Percentiles rank a stretch among this genome's conserved stretches.
phyloP scores from a whole-genome alignment of 306 rosid genomes.

The Purshia tridentata region DNA sequence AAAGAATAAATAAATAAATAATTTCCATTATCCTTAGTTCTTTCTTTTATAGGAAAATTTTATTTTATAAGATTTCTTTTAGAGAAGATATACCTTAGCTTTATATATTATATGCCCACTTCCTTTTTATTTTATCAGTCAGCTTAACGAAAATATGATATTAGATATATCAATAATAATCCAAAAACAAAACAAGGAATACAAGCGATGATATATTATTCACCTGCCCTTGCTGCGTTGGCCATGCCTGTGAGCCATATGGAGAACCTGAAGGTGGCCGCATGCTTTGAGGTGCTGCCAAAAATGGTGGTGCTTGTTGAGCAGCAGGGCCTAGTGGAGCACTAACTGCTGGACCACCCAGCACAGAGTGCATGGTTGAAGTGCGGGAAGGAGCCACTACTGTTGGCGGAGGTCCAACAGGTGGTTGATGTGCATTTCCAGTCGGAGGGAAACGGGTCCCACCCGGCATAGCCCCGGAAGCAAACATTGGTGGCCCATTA shows the following conservation, averaged over 20 bases:
- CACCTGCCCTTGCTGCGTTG: constrained; percentile 79
- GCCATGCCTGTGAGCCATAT: constrained; percentile 72
- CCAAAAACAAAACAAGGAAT: background rate
- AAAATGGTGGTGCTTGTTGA: constrained; percentile 65
- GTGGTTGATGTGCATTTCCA: constrained; percentile 42
- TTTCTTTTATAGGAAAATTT: background rate
- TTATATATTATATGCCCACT: background rate
- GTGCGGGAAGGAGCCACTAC: constrained; percentile 29
- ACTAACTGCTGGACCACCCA: constrained; percentile 24
- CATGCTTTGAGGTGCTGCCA: constrained; percentile 49
- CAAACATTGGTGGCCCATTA: constrained; percentile 76
- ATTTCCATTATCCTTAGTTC: background rate
- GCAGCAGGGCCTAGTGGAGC: constrained; percentile 51
- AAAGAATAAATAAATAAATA: background rate
- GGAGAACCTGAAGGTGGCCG: constrained; percentile 54
- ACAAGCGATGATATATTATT: background rate
- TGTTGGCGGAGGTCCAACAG: constrained; percentile 54
- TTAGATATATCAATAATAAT: background rate
- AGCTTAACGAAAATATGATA: constrained; percentile 14
- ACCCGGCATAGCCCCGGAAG: constrained; percentile 45
- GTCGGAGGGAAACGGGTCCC: constrained; percentile 59
- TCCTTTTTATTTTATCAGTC: background rate
- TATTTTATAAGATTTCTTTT: background rate
- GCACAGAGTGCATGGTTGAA: constrained; percentile 37
- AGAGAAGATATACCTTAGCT: background rate